These are phyloP conservation scores for Cystobasidium tubakii DNA, from an alignment of 768 basidiomycete genomes.

Conservation along the genomic window DNA sequence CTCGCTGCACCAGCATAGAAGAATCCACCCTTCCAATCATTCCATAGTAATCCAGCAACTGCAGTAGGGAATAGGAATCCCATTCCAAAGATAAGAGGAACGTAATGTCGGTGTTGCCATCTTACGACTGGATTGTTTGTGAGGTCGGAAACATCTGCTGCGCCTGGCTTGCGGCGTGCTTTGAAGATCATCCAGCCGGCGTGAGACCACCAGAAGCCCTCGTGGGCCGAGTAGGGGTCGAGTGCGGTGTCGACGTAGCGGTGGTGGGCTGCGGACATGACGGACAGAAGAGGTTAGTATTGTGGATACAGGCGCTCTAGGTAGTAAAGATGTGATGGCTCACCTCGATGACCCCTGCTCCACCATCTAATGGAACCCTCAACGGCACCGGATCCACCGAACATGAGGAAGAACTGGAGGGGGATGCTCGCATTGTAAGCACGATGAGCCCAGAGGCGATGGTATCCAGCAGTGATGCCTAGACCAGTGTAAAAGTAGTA, in stretches of 20 bases:
- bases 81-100: slow-evolving; percentile 60
- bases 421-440: slow-evolving; percentile 84
- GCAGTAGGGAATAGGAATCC: slow-evolving; percentile 65
- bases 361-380: slow-evolving; percentile 99
- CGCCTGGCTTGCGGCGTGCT: slow-evolving; percentile 64
- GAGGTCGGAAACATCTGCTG: slow-evolving; percentile 67
- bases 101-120: slow-evolving; percentile 73
- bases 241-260: slow-evolving; percentile 73
- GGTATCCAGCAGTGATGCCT: slow-evolving; percentile 80
- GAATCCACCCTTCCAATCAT: slow-evolving; percentile 69
- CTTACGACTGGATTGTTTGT: slow-evolving; percentile 63
- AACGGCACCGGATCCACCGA: slow-evolving; percentile 83
- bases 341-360: slow-evolving; percentile 94
- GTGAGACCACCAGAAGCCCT: slow-evolving; percentile 73
- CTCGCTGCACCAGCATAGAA: slow-evolving; percentile 71
- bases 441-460: slow-evolving; percentile 94
- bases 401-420: slow-evolving; percentile 75
- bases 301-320: no score
- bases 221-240: slow-evolving; percentile 74
- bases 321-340: no score
- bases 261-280: slow-evolving; percentile 44
- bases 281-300: slow-evolving; percentile 36
- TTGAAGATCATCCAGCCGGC: slow-evolving; percentile 80
- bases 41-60: slow-evolving; percentile 66
- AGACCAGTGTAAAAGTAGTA: slow-evolving; percentile 85